Conservation (phyloP, 371 early-diverging fungal genomes). For the Mycotypha africana region DNA sequence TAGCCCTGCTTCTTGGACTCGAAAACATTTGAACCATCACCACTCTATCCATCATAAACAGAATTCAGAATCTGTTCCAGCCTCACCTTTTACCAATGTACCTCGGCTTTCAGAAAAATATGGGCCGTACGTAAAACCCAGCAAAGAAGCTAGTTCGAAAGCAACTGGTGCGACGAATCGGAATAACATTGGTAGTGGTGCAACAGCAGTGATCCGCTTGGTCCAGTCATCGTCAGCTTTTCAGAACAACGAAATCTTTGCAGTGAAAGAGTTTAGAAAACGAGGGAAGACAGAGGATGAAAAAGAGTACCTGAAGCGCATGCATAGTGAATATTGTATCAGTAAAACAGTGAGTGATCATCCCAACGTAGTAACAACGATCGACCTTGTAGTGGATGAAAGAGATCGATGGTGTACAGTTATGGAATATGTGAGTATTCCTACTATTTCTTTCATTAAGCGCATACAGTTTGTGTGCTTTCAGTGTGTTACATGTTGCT, state of each 20-base stretch:
- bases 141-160: conserved; percentile 18
- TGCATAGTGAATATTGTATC: conserved; percentile 75
- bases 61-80: neutral
- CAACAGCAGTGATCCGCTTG: conserved; percentile 41
- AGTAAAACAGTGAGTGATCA: conserved; percentile 57
- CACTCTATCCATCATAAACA: neutral
- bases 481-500: too few relatives aligned
- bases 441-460: neutral
- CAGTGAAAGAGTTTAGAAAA: conserved; percentile 65
- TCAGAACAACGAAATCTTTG: conserved; percentile 31
- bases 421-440: conserved; percentile 57
- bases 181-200: conserved; percentile 42
- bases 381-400: conserved; percentile 65
- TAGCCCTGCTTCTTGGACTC: conserved; percentile 19
- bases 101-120: conserved; percentile 27
- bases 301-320: conserved; percentile 60
- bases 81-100: neutral
- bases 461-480: neutral
- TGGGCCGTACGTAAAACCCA: conserved; percentile 33
- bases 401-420: conserved; percentile 59
- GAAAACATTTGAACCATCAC: conserved; percentile 8
- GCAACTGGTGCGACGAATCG: conserved; percentile 25
- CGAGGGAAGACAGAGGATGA: conserved; percentile 49
- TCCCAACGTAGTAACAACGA: conserved; percentile 61
- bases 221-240: conserved; percentile 20